phyloP scores from a whole-genome alignment of 140 eudicot genomes.

The Ambrosia hybrid region DNA sequence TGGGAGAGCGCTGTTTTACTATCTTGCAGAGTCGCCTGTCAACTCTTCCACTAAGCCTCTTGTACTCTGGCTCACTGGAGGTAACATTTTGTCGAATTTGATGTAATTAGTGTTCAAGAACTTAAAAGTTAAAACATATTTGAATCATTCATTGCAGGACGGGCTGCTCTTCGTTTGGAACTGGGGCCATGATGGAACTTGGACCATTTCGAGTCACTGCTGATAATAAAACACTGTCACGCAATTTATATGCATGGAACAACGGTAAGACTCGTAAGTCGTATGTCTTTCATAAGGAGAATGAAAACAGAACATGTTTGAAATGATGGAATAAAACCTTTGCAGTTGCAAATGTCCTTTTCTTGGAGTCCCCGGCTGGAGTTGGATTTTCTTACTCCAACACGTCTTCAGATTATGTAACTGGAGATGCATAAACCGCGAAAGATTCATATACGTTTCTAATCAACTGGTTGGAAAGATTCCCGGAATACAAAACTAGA shows the following conservation, averaged over 20 bases:
- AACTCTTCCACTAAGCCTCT: slow-evolving; percentile 3
- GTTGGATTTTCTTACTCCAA: background rate
- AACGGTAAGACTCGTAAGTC: background rate
- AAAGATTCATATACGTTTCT: background rate
- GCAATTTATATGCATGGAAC: background rate
- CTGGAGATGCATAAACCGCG: background rate
- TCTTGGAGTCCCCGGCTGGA: background rate
- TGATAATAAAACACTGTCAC: slow-evolving; percentile 3
- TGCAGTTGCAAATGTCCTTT: background rate
- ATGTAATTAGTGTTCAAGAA: background rate
- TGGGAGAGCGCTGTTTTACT: too few species aligned
- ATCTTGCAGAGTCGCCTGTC: background rate
- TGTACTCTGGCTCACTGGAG: background rate
- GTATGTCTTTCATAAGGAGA: background rate
- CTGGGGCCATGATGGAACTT: slow-evolving; percentile 1
- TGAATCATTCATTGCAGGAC: background rate
- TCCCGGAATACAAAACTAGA: background rate
- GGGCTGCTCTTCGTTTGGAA: background rate
- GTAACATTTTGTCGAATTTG: background rate
- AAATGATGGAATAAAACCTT: background rate
- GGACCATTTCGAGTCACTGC: background rate
- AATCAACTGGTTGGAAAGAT: background rate
- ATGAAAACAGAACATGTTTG: too few species aligned
- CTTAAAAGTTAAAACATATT: background rate
- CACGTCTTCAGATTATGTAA: background rate